A percentile compares a stretch with the other conserved stretches of the same genome.
Evolutionary conservation across 2,329 filamentous ascomycete species (phyloP).

Genomic region (Hortaea werneckii): DNA sequence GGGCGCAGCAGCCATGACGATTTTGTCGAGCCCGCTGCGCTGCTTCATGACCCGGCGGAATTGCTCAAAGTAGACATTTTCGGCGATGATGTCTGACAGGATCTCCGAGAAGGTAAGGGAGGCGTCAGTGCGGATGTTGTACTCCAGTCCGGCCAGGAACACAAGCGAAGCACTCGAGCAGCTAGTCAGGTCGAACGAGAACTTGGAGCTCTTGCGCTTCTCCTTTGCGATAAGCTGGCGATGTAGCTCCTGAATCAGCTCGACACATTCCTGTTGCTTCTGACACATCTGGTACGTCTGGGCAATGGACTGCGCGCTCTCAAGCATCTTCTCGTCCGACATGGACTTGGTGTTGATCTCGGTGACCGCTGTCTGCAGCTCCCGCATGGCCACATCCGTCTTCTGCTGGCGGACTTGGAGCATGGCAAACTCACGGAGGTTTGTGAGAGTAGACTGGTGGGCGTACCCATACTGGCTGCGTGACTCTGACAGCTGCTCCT

Average conservation of each 20-base stretch:
- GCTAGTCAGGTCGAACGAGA: slow-evolving; percentile 21
- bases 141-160: slow-evolving; percentile 38
- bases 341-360: slow-evolving; percentile 31
- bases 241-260: slow-evolving; percentile 40
- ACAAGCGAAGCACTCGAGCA: slow-evolving; percentile 32
- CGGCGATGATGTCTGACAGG: slow-evolving; percentile 33
- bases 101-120: slow-evolving; percentile 30
- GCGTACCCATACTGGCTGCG: slow-evolving; percentile 28
- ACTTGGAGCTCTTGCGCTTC: slow-evolving; percentile 23
- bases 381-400: slow-evolving; percentile 27
- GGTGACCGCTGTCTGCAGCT: slow-evolving; percentile 27
- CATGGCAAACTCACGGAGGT: slow-evolving; percentile 27
- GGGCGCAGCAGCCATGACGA: slow-evolving; percentile 27
- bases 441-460: slow-evolving; percentile 28
- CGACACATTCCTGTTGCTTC: slow-evolving; percentile 30
- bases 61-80: slow-evolving; percentile 33
- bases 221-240: slow-evolving; percentile 41
- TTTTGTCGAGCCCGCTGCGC: slow-evolving; percentile 24
- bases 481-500: slow-evolving; percentile 28
- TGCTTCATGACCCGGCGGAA: slow-evolving; percentile 14
- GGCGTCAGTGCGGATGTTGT: slow-evolving; percentile 29
- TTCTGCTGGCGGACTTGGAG: slow-evolving; percentile 32
- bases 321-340: slow-evolving; percentile 40
- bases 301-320: slow-evolving; percentile 39
- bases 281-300: slow-evolving; percentile 37